Percentiles rank a stretch among this genome's conserved stretches.
Evolutionary conservation across 805 yeast species (phyloP).

Genomic region (Scheffersomyces lignosus): DNA sequence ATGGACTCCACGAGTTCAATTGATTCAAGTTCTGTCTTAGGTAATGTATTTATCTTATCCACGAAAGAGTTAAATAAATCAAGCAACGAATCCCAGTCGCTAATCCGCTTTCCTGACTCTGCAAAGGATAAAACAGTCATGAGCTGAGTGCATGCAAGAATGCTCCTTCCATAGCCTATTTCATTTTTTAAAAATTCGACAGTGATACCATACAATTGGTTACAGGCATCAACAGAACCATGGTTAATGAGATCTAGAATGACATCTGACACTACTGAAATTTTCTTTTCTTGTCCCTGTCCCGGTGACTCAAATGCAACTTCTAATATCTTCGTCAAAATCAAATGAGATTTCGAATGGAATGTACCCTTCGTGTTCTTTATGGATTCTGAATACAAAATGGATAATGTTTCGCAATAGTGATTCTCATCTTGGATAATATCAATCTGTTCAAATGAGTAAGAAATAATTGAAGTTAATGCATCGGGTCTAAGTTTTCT

Average conservation of each 20-base stretch:
- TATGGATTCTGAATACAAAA: slow-evolving; percentile 70
- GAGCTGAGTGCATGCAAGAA: slow-evolving; percentile 32
- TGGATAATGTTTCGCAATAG: slow-evolving; percentile 58
- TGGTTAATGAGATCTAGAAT: slow-evolving; percentile 53
- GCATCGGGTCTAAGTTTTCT: slow-evolving; percentile 60
- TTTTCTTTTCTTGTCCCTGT: slow-evolving; percentile 18
- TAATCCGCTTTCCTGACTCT: slow-evolving; percentile 67
- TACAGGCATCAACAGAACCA: slow-evolving; percentile 50
- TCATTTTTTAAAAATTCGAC: neutral
- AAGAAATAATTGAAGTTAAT: slow-evolving; percentile 47
- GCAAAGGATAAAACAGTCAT: slow-evolving; percentile 56
- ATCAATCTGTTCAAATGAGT: slow-evolving; percentile 36
- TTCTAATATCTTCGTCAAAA: slow-evolving; percentile 41
- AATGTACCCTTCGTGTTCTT: slow-evolving; percentile 68
- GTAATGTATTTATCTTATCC: slow-evolving; percentile 11
- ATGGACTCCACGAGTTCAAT: slow-evolving; percentile 24
- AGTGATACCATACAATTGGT: slow-evolving; percentile 36
- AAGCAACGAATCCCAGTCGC: slow-evolving; percentile 47
- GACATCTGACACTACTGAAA: slow-evolving; percentile 58
- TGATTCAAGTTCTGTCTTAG: slow-evolving; percentile 1
- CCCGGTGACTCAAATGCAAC: too few relatives aligned
- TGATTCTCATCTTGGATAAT: slow-evolving; percentile 39
- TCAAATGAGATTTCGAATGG: slow-evolving; percentile 66
- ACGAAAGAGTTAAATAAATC: slow-evolving; percentile 20
- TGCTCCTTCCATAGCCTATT: neutral